phyloP scores from a whole-genome alignment of 257 asterid genomes.

The Nicotiana undulata region DNA sequence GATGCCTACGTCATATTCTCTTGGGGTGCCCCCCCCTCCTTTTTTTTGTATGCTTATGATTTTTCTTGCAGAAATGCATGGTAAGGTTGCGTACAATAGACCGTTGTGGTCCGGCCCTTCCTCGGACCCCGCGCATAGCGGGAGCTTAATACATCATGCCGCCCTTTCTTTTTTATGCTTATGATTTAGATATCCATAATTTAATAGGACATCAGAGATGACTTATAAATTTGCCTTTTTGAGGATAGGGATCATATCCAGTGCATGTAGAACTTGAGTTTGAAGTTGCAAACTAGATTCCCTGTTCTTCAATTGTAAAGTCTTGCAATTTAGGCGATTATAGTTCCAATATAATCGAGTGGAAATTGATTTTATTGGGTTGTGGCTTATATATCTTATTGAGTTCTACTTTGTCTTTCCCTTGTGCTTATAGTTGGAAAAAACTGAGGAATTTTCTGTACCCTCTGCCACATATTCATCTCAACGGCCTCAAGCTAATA shows the following conservation, averaged over 20 bases:
- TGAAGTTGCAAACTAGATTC: background rate
- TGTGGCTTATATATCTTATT: background rate
- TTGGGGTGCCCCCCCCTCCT: too few species aligned
- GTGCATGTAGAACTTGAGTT: background rate
- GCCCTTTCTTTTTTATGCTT: too few species aligned
- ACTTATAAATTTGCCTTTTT: background rate
- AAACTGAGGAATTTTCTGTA: conserved; percentile 46
- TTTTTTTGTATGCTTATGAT: too few species aligned
- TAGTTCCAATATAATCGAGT: background rate
- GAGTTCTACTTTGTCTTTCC: conserved; percentile 4
- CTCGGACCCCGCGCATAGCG: too few species aligned
- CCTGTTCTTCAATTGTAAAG: background rate
- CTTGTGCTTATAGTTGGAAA: conserved; percentile 62
- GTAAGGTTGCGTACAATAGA: too few species aligned
- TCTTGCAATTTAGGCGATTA: background rate
- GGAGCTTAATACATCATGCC: too few species aligned
- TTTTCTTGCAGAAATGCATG: too few species aligned
- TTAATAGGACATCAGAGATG: background rate
- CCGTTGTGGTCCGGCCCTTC: too few species aligned
- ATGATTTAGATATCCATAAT: background rate
- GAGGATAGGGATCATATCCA: background rate
- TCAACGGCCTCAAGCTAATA: conserved; percentile 39
- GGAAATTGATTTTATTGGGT: background rate
- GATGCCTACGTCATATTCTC: too few species aligned
- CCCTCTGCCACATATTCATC: conserved; percentile 42